Conservation (phyloP, 306 rosid genomes). For the Fagus crenata region DNA sequence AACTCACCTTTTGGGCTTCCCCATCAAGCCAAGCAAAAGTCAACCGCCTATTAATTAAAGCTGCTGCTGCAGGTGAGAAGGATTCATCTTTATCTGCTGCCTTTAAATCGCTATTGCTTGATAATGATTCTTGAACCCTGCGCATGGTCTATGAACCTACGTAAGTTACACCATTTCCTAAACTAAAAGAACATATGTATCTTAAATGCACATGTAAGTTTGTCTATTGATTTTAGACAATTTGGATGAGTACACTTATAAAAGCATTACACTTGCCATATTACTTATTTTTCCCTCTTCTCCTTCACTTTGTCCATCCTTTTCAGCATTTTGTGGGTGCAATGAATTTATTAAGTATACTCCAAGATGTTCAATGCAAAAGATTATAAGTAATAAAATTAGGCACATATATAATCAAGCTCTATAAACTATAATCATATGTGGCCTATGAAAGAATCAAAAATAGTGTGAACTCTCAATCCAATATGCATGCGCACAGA, state of each 20-base stretch:
- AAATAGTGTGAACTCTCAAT: not conserved
- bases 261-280: not conserved
- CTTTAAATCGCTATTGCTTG: constrained; percentile 41
- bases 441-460: not conserved
- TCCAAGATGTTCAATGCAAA: not conserved
- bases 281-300: not conserved
- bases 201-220: constrained; percentile 4
- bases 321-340: not conserved
- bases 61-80: constrained; percentile 56
- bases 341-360: not conserved
- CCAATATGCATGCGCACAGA: not conserved
- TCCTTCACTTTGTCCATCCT: not conserved
- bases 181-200: constrained; percentile 22
- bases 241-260: not conserved
- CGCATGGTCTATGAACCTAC: constrained; percentile 62
- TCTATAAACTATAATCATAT: not conserved
- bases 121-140: constrained; percentile 73
- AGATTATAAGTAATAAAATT: not conserved
- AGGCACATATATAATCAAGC: not conserved
- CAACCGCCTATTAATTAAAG: constrained; percentile 57
- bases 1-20: constrained; percentile 73
- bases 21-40: constrained; percentile 97
- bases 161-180: constrained; percentile 42
- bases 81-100: constrained; percentile 47
- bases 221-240: not conserved